Base-by-base conservation (phyloP, 106 monocot species). In the Posidonia australis region DNA sequence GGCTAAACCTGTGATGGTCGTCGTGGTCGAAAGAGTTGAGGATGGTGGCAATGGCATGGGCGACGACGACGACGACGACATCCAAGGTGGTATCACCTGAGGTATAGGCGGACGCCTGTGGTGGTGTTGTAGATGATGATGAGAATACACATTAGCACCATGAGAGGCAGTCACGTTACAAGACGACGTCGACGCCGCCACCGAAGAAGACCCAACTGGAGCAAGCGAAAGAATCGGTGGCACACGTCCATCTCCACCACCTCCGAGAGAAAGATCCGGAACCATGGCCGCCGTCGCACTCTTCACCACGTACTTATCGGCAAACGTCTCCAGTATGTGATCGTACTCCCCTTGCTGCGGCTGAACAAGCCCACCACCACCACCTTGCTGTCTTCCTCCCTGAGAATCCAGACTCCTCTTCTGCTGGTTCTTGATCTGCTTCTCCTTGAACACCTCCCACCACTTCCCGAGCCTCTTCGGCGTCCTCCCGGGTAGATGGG, bases 391-490 rank as follows among this genome's bases (percentile, higher is more conserved):
- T 10, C 19, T 43, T 21, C 24, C 18, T 10, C 62, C 62, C 9
- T 45, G 13, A 13, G 10, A 57, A 9, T 63, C 0, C 26, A 13
- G 49, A 23, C 29, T 16, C 64, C 23, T 22, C 51, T 28, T 53
- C 22, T 44, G 31, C 59, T 61, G 59, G 55, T n/a, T 22, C 59
- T 70, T 70, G 61, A 30, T 29, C 41, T 61, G 60, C 60, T 61
- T 60, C 45, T 72, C 59, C 42, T 67, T 74, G 52, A 67, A 67
- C 51, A 67, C 74, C 51, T 74, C 74, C 74, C 74, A 74, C 74
- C 74, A 74, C 67, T 74, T 74, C 25, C 74, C 74, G 46, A 74
- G 74, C 16, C 60, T 46, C 74, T 74, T 74, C 51, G 74, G 60
- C 24, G 74, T 74, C 41, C 74, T 59, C 22, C 74, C 74, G 28